Evolutionary conservation across 2,329 filamentous ascomycete genomes (phyloP).

Genomic region (Apiospora arundinis): DNA sequence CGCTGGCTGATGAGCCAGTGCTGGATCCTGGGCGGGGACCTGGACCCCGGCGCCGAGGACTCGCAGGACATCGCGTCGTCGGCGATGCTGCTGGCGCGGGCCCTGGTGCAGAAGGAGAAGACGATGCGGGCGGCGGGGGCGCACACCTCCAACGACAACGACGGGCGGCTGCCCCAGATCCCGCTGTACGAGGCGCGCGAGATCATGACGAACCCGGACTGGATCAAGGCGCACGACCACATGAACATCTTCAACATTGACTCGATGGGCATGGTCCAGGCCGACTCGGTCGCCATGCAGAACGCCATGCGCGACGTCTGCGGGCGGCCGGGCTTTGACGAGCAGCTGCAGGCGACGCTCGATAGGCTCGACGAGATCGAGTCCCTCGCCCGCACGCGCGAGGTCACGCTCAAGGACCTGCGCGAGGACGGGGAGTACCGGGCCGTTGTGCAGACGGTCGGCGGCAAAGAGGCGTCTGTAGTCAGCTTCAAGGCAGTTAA

Average conservation of each 20-base stretch:
- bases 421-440: conserved; percentile 28
- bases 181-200: conserved; percentile 48
- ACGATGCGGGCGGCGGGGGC: conserved; percentile 33
- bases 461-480: background rate
- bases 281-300: conserved; percentile 64
- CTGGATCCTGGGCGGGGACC: conserved; percentile 74
- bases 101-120: conserved; percentile 56
- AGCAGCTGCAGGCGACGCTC: conserved; percentile 58
- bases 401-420: conserved; percentile 59
- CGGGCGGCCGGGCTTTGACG: conserved; percentile 55
- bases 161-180: conserved; percentile 43
- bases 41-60: conserved; percentile 73
- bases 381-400: conserved; percentile 58
- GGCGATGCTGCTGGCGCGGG: conserved; percentile 64
- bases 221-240: conserved; percentile 62
- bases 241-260: conserved; percentile 65
- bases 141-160: conserved; percentile 21
- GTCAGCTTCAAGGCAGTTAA: background rate
- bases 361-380: conserved; percentile 61
- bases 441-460: conserved; percentile 23
- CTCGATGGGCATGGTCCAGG: conserved; percentile 59
- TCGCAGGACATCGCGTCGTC: conserved; percentile 64
- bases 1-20: conserved; percentile 81
- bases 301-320: conserved; percentile 62
- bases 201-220: conserved; percentile 64